Percentiles rank a stretch among this genome's conserved stretches.
These are phyloP conservation scores for Phragmites australis DNA, from an alignment of 176 grass and related monocot genomes.

Conservation along the genomic window DNA sequence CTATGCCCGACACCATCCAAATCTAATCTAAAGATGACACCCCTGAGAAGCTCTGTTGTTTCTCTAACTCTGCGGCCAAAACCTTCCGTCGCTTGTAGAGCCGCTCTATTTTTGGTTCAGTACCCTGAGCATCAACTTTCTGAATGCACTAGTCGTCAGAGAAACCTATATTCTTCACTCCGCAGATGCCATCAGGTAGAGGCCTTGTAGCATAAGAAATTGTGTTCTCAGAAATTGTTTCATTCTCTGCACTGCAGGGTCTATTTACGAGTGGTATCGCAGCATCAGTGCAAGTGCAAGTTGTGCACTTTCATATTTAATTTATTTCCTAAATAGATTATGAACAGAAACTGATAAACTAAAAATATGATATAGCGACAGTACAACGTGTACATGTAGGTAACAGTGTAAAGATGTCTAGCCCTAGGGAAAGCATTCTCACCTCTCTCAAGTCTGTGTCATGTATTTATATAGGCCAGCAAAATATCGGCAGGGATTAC, in stretches of 20 bases:
- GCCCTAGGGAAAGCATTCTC: too few relatives aligned
- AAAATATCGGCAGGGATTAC: too few relatives aligned
- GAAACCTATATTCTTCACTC: too few relatives aligned
- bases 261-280: constrained; percentile 5
- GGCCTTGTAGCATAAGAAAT: constrained; percentile 15
- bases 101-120: constrained; percentile 37
- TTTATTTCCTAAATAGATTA: too few relatives aligned
- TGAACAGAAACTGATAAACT: too few relatives aligned
- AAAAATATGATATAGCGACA: too few relatives aligned
- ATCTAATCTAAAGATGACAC: constrained; percentile 34
- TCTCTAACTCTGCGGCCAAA: constrained; percentile 3
- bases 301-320: too few relatives aligned
- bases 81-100: constrained; percentile 73
- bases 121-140: constrained; percentile 29
- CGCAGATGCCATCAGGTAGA: constrained; percentile 13
- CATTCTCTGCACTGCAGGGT: background rate
- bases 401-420: too few relatives aligned
- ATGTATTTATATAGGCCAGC: too few relatives aligned
- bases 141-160: constrained; percentile 35
- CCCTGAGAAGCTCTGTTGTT: constrained; percentile 41
- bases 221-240: background rate
- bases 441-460: too few relatives aligned
- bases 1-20: background rate
- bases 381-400: too few relatives aligned
- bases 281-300: constrained; percentile 17